Conservation (phyloP, 495 filamentous ascomycete genomes). For the Penicillium goetzii region DNA sequence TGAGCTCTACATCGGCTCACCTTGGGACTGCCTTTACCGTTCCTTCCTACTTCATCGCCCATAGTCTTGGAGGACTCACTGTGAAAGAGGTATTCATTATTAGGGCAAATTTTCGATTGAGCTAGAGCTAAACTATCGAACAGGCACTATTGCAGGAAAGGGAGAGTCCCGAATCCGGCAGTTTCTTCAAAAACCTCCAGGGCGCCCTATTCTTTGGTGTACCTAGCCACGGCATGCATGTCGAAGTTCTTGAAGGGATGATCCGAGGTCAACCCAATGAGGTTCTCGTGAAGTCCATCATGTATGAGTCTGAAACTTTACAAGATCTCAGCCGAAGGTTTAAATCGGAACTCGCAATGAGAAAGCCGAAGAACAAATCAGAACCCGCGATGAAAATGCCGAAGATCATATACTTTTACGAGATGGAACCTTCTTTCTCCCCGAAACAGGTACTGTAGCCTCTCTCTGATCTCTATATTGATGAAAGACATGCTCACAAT, state of each 20-base stretch:
- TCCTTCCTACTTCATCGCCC: conserved; percentile 9
- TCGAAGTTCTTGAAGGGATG: conserved; percentile 12
- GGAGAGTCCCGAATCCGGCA: not conserved
- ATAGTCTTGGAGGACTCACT: conserved; percentile 12
- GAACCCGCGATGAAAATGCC: not conserved
- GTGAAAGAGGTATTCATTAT: conserved; percentile 7
- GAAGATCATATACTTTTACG: conserved; percentile 9
- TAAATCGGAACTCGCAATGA: not conserved
- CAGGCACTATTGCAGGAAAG: conserved; percentile 7
- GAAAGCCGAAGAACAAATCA: conserved; percentile 4
- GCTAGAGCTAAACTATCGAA: not conserved
- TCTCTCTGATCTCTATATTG: not conserved
- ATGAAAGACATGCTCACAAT: not conserved
- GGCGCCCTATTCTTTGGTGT: conserved; percentile 12
- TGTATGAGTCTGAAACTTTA: conserved; percentile 1
- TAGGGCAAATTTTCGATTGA: too few relatives aligned
- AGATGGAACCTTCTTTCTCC: conserved; percentile 6
- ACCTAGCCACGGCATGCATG: conserved; percentile 9
- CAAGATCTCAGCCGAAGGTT: conserved; percentile 9
- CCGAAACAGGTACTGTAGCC: not conserved
- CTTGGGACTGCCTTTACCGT: not conserved
- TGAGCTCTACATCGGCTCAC: not conserved
- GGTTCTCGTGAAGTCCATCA: conserved; percentile 4
- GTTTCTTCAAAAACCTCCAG: conserved; percentile 6
- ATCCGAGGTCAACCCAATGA: conserved; percentile 12